Evolutionary conservation across 164 flowering plant species (phyloP).

Genomic region (Umbellularia californica): DNA sequence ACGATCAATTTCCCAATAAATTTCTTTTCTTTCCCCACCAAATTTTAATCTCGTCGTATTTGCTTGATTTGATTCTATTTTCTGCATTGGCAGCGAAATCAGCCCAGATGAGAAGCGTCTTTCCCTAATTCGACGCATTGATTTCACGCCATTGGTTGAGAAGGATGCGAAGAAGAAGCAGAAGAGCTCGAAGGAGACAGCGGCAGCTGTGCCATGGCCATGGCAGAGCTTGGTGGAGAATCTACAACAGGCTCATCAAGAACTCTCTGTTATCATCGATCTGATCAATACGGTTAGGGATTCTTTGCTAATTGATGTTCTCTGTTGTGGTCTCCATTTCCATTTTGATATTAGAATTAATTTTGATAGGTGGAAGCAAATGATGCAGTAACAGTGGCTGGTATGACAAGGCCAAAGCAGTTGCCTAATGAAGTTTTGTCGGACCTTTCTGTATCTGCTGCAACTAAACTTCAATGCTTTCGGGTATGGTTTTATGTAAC

Average conservation of each 20-base stretch:
- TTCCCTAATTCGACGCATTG: slow-evolving; percentile 69
- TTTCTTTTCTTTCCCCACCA: background rate
- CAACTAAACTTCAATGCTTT: slow-evolving; percentile 85
- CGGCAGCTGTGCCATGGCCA: slow-evolving; percentile 44
- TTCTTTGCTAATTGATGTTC: too few species aligned
- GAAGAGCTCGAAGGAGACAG: slow-evolving; percentile 48
- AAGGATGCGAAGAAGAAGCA: slow-evolving; percentile 67
- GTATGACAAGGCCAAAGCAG: slow-evolving; percentile 86
- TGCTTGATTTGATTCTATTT: background rate
- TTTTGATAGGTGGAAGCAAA: slow-evolving; percentile 78
- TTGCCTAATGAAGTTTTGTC: slow-evolving; percentile 72
- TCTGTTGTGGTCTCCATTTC: background rate
- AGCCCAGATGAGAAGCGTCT: slow-evolving; percentile 79
- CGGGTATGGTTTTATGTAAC: slow-evolving; percentile 41
- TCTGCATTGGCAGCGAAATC: slow-evolving; percentile 41
- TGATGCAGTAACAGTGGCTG: slow-evolving; percentile 90
- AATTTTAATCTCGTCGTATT: background rate
- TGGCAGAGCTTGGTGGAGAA: slow-evolving; percentile 90
- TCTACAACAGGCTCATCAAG: slow-evolving; percentile 83
- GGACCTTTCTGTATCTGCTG: slow-evolving; percentile 76
- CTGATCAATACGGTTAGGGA: slow-evolving; percentile 65
- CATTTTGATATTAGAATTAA: background rate
- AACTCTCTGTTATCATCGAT: slow-evolving; percentile 85
- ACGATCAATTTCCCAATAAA: slow-evolving; percentile 1
- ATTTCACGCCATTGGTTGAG: slow-evolving; percentile 84